Conservation (phyloP, 2,329 filamentous ascomycete genomes). For the Cytospora piceicola region DNA sequence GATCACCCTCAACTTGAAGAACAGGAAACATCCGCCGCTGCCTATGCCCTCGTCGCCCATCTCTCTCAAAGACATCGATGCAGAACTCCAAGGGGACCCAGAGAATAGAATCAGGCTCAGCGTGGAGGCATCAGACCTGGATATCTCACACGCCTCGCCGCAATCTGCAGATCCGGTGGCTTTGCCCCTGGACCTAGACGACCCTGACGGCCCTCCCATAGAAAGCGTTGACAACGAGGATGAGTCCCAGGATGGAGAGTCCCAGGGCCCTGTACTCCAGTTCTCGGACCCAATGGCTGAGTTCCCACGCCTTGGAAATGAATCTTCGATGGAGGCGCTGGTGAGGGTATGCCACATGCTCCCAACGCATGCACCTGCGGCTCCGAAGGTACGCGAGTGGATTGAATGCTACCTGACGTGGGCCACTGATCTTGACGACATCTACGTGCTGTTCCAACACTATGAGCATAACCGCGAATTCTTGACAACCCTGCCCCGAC, state of each 20-base stretch:
- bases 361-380: constrained; percentile 32
- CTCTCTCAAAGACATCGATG: constrained; percentile 41
- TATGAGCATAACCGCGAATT: constrained; percentile 51
- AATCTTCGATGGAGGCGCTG: constrained; percentile 38
- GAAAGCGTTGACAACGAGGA: constrained; percentile 48
- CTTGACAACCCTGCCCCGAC: constrained; percentile 57
- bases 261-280: constrained; percentile 35
- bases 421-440: constrained; percentile 39
- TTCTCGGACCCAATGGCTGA: constrained; percentile 47
- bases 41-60: constrained; percentile 48
- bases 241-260: constrained; percentile 29
- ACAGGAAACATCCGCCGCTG: constrained; percentile 46
- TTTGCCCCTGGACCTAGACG: constrained; percentile 32
- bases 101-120: constrained; percentile 46
- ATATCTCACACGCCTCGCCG: constrained; percentile 38
- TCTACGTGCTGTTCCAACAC: constrained; percentile 46
- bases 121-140: constrained; percentile 50
- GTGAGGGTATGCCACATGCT: constrained; percentile 36
- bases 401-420: constrained; percentile 53
- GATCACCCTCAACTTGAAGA: constrained; percentile 65
- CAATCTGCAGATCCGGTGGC: constrained; percentile 11
- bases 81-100: constrained; percentile 32
- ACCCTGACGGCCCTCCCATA: constrained; percentile 49
- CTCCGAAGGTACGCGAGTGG: constrained; percentile 50
- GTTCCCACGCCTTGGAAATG: constrained; percentile 50